These are phyloP conservation scores for Platanthera guangdongensis DNA, from an alignment of 106 monocot genomes.

Conservation along the genomic window DNA sequence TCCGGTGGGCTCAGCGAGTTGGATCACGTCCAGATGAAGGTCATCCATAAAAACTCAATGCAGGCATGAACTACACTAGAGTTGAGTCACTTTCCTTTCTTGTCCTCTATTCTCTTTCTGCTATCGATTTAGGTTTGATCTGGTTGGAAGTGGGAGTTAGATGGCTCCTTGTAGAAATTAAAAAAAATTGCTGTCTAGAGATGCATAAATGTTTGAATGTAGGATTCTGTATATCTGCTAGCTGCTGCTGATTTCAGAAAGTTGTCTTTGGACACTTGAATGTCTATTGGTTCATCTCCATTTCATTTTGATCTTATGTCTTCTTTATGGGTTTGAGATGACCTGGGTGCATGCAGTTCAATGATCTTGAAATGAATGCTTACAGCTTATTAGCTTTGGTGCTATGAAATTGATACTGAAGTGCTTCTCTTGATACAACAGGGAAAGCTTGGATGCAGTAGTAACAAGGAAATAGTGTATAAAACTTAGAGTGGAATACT, in stretches of 20 bases:
- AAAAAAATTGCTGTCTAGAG: neutral
- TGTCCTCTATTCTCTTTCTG: neutral
- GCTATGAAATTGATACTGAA: neutral
- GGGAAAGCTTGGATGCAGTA: neutral
- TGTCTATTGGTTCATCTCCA: neutral
- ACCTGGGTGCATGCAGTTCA: neutral
- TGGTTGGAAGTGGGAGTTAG: neutral
- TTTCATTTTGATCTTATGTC: neutral
- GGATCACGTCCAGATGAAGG: conserved; percentile 13
- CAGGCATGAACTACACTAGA: neutral
- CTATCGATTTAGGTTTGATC: neutral
- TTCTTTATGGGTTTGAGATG: neutral
- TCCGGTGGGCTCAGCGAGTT: conserved; percentile 1
- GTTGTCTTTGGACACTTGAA: neutral
- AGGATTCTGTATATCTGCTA: conserved; percentile 2
- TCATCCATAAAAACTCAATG: conserved; percentile 2
- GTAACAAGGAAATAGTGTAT: neutral
- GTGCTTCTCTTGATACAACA: neutral
- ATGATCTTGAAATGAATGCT: conserved; percentile 2
- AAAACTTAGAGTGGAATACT: neutral
- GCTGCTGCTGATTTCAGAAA: neutral
- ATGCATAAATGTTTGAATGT: neutral
- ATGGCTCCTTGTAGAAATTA: neutral
- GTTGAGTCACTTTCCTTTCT: neutral
- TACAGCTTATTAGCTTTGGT: neutral